phyloP scores from a whole-genome alignment of 345 rosid genomes.

The Aethionema arabicum region DNA sequence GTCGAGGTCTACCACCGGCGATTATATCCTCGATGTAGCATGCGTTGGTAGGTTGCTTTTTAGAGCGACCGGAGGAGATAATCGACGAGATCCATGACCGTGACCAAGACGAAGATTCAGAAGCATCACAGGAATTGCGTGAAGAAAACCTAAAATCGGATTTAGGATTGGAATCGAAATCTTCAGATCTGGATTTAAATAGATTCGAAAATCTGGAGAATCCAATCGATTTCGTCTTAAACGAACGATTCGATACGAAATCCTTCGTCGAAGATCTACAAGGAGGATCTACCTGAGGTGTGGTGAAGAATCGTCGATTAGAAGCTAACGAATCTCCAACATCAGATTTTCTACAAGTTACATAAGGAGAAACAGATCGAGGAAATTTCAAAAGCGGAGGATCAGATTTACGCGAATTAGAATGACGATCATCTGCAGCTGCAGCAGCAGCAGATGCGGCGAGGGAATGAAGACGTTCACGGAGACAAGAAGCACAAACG shows the following conservation, averaged over 20 bases:
- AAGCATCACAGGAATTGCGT: slow-evolving; percentile 30
- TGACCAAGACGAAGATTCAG: slow-evolving; percentile 37
- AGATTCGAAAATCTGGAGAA: slow-evolving; percentile 48
- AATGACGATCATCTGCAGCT: slow-evolving; percentile 31
- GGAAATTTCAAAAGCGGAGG: slow-evolving; percentile 59
- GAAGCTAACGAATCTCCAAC: slow-evolving; percentile 8
- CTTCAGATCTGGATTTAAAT: slow-evolving; percentile 72
- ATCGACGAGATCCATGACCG: slow-evolving; percentile 61
- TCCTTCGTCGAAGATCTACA: slow-evolving; percentile 32
- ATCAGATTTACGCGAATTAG: slow-evolving; percentile 30
- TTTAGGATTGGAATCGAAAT: slow-evolving; percentile 42
- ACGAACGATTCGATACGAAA: slow-evolving; percentile 27
- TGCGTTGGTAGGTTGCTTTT: slow-evolving; percentile 44
- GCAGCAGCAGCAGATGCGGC: slow-evolving; percentile 55
- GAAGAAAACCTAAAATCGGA: slow-evolving; percentile 38
- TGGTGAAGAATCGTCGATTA: slow-evolving; percentile 52
- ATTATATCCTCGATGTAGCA: slow-evolving; percentile 36
- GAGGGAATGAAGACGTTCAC: slow-evolving; percentile 59
- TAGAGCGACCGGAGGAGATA: slow-evolving; percentile 42
- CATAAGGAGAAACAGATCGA: slow-evolving; percentile 80
- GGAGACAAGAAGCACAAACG: slow-evolving; percentile 92
- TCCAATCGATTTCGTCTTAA: slow-evolving; percentile 36
- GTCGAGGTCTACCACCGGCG: slow-evolving; percentile 35
- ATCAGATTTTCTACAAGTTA: slow-evolving; percentile 59
- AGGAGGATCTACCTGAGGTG: slow-evolving; percentile 63